Base-by-base conservation (phyloP, 1,284 basidiomycete genomes). In the Phylloporus gajari region DNA sequence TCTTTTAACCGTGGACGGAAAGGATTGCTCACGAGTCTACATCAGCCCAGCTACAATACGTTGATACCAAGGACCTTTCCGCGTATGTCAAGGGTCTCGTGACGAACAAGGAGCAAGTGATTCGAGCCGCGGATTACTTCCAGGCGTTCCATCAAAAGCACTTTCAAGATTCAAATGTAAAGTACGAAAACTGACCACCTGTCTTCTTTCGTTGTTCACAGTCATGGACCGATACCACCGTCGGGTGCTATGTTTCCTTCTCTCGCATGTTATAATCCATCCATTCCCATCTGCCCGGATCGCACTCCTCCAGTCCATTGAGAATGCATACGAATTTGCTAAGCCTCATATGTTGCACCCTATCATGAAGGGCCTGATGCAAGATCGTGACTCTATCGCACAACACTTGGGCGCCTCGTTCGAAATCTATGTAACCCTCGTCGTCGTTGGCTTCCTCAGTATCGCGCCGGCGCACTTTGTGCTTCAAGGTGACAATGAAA, bases 181-280 rank as follows among this genome's bases (percentile, higher is more conserved):
- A 89, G 92, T 95, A 77, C 74, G 89, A 83, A 27, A 51, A 27
- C 15, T 27, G 25, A 51, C 13, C 44, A 19, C 60, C 12, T 19
- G 6, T 63, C 35, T 66, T 69, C 30, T 32, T 58, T 73, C 23
- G 74, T 65, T 30, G 46, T 6, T 77, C 65, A 77, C n/a, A 21
- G 5, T 76, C 58, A 17, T 63, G 23, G 70, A 56, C 70, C 95
- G 94, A 69, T 92, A 93, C 82, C 95, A 93, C 77, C 90, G 91
- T 73, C 89, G 91, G 19, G 85, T 97, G 63, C 80, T 96, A 51
- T 95, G 93, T 79, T 97, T 90, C 83, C 82, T 98, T 3, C 83
- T 95, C 23, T 97, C 97, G 4, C 97, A 99, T 81, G 87, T 93
- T 65, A 87, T 90, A 51, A 89, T 90, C 9, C 90, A 94, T 79